phyloP scores from a whole-genome alignment of 768 basidiomycete genomes.

The Suillus bovinus region DNA sequence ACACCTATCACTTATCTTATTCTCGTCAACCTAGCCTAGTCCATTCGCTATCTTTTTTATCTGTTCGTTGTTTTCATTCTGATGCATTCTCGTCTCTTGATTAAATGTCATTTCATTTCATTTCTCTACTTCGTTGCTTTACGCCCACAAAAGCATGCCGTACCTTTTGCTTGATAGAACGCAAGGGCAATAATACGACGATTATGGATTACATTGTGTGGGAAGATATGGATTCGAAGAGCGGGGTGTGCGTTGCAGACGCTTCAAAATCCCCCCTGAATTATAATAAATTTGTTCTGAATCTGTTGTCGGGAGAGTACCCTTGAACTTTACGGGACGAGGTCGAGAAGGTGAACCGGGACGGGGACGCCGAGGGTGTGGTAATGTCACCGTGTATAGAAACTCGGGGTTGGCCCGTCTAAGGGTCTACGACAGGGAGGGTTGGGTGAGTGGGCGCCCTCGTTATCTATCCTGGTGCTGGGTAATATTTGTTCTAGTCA shows the following conservation, averaged over 20 bases:
- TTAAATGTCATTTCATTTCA: neutral
- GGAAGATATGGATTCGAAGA: neutral
- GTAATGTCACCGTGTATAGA: constrained; percentile 5
- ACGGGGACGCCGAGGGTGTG: neutral
- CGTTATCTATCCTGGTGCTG: neutral
- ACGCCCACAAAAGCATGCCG: neutral
- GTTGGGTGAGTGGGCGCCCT: neutral
- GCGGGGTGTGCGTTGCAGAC: neutral
- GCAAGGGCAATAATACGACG: neutral
- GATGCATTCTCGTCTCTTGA: neutral
- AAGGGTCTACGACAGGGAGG: neutral
- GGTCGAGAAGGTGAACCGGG: neutral
- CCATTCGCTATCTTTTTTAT: constrained; percentile 2
- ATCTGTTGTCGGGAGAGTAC: neutral
- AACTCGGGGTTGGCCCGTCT: neutral
- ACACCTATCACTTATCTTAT: neutral
- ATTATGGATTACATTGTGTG: neutral
- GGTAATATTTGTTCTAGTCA: neutral
- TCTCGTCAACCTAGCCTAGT: neutral
- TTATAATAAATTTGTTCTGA: constrained; percentile 3
- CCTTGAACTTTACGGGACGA: constrained; percentile 4
- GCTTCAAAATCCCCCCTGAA: neutral
- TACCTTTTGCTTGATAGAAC: constrained; percentile 4
- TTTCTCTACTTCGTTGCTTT: neutral
- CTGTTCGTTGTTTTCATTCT: neutral